phyloP scores from a whole-genome alignment of 129 eudicot genomes.

The Chrysanthemum makinoi region DNA sequence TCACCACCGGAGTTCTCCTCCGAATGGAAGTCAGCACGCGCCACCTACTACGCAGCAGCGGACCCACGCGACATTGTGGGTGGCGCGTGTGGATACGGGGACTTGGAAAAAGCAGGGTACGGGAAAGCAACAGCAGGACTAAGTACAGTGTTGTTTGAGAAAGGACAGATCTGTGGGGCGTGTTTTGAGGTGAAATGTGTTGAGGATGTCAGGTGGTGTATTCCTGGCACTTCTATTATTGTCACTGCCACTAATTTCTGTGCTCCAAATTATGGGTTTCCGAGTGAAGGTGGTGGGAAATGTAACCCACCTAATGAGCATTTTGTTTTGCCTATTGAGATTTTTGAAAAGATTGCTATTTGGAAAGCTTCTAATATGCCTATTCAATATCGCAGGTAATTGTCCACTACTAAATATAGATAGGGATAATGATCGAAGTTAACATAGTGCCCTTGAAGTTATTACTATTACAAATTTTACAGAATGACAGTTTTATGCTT shows the following conservation, averaged over 20 bases:
- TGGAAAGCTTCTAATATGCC: conserved; percentile 99
- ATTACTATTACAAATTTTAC: no score
- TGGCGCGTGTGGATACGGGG: conserved; percentile 94
- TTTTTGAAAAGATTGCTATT: conserved; percentile 88
- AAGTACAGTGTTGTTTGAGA: conserved; percentile 61
- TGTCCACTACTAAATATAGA: no score
- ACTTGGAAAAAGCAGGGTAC: conserved; percentile 62
- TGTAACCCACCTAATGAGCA: conserved; percentile 87
- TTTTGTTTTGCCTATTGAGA: conserved; percentile 88
- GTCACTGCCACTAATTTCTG: conserved; percentile 96
- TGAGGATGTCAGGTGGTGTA: conserved; percentile 85
- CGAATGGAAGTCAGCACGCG: conserved; percentile 80
- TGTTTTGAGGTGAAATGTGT: conserved; percentile 79
- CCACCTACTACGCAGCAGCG: conserved; percentile 86
- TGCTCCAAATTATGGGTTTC: conserved; percentile 83
- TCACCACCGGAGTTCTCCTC: conserved; percentile 36
- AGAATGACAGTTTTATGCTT: no score
- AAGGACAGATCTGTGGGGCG: conserved; percentile 96
- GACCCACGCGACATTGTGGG: conserved; percentile 85
- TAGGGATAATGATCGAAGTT: no score
- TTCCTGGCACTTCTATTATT: conserved; percentile 88
- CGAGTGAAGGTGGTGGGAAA: conserved; percentile 75
- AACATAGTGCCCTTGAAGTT: no score
- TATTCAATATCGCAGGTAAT: conserved; percentile 88
- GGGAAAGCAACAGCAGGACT: conserved; percentile 89